Evolutionary conservation across 192 early-diverging fungal genomes (phyloP).

Genomic region (Coemansia sp.): DNA sequence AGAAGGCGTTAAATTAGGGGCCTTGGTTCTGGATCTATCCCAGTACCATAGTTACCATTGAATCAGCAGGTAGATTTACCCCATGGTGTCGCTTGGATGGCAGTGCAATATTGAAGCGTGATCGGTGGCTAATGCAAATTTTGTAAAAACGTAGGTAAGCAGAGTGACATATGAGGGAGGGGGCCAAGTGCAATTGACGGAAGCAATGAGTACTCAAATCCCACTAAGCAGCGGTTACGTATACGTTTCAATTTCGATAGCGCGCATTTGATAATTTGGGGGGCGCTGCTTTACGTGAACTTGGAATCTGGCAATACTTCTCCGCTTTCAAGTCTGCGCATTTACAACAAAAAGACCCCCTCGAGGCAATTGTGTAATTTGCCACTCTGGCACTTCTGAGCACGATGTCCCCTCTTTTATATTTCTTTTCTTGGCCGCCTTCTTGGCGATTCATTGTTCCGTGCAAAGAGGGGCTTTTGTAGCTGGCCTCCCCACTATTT

Average conservation of each 20-base stretch:
- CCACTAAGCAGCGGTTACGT: neutral
- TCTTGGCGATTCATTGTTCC: conserved; percentile 29
- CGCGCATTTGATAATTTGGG: neutral
- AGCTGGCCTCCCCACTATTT: neutral
- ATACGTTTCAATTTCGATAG: neutral
- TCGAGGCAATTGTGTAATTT: neutral
- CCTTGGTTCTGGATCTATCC: too few species aligned
- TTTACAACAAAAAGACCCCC: neutral
- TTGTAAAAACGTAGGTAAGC: neutral
- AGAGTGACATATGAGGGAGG: neutral
- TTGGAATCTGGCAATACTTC: conserved; percentile 11
- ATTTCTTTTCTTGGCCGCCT: neutral
- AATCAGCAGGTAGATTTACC: too few species aligned
- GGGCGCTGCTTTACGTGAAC: conserved; percentile 1
- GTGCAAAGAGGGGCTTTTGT: conserved; percentile 13
- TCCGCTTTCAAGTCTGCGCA: conserved; percentile 1
- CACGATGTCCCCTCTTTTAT: neutral
- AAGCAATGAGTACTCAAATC: neutral
- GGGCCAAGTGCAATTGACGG: too few species aligned
- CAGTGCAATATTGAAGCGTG: neutral
- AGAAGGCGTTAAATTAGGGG: too few species aligned
- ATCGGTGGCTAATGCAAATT: neutral
- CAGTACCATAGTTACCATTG: too few species aligned
- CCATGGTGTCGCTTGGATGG: neutral
- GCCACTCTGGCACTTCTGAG: neutral